A percentile compares a stretch with the other conserved stretches of the same genome.
phyloP scores from a whole-genome alignment of 208 protist species.

The Leishmania major region DNA sequence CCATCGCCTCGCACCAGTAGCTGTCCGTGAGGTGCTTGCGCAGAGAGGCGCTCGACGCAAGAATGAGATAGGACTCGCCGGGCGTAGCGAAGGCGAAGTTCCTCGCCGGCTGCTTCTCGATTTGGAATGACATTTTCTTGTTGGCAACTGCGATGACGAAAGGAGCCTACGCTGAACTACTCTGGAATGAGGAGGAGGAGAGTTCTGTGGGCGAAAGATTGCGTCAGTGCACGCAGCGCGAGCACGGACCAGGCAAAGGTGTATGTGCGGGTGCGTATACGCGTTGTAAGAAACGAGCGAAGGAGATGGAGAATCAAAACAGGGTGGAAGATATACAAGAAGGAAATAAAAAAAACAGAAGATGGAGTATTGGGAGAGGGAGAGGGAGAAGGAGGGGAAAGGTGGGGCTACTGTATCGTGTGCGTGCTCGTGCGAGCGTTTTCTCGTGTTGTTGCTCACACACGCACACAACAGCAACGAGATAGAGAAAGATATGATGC shows the following conservation, averaged over 20 bases:
- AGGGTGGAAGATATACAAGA: not conserved
- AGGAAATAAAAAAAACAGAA: not conserved
- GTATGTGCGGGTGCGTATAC: not conserved
- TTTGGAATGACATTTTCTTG: conserved; percentile 44
- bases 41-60: conserved; percentile 72
- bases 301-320: not conserved
- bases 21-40: conserved; percentile 84
- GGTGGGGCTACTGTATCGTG: not conserved
- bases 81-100: conserved; percentile 74
- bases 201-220: not conserved
- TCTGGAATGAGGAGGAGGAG: not conserved
- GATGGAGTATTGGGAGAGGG: not conserved
- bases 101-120: conserved; percentile 23
- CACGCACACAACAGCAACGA: conserved; percentile 2
- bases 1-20: conserved; percentile 92
- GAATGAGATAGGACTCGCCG: conserved; percentile 71
- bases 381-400: not conserved
- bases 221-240: not conserved
- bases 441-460: not conserved
- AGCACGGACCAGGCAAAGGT: not conserved
- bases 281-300: not conserved
- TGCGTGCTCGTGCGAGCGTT: not conserved
- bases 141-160: not conserved
- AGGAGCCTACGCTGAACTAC: not conserved
- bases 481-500: not conserved